A percentile compares a stretch with the other conserved stretches of the same genome.
Conservation (phyloP, 306 rosid genomes). For the Alnus glutinosa region DNA sequence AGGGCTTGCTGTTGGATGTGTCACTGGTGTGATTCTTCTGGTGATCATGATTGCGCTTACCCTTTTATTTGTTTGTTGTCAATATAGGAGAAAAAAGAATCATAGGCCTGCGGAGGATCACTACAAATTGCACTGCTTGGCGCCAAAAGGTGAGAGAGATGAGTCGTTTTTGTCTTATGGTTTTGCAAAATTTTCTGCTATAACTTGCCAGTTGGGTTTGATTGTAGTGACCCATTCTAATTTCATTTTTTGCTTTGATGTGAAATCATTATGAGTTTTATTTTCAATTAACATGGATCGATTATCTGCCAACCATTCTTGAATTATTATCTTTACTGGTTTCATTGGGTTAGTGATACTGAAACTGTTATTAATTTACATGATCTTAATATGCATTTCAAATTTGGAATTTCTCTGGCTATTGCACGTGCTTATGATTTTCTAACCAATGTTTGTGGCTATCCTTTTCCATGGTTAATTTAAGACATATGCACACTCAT, state of each 20-base stretch:
- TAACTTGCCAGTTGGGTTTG: neutral
- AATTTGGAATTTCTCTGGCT: too few relatives aligned
- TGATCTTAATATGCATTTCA: too few relatives aligned
- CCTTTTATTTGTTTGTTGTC: slow-evolving; percentile 18
- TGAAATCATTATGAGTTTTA: neutral
- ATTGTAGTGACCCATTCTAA: neutral
- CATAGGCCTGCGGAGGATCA: neutral
- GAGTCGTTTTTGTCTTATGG: neutral
- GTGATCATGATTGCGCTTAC: slow-evolving; percentile 18
- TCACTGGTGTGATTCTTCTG: slow-evolving; percentile 27
- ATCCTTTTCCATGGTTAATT: too few relatives aligned
- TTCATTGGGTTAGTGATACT: neutral
- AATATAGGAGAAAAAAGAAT: slow-evolving; percentile 29
- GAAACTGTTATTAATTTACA: neutral
- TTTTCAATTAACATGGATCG: neutral
- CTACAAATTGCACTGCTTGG: slow-evolving; percentile 14
- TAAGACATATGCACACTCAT: too few relatives aligned
- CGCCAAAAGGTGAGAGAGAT: slow-evolving; percentile 37
- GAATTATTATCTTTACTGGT: neutral
- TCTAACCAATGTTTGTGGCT: too few relatives aligned
- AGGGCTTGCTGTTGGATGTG: slow-evolving; percentile 34
- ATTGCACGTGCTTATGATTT: too few relatives aligned
- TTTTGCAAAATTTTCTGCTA: neutral
- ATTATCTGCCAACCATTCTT: neutral
- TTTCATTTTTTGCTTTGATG: neutral